phyloP scores from a whole-genome alignment of 768 basidiomycete genomes.

The Leucosporidium yakuticum region DNA sequence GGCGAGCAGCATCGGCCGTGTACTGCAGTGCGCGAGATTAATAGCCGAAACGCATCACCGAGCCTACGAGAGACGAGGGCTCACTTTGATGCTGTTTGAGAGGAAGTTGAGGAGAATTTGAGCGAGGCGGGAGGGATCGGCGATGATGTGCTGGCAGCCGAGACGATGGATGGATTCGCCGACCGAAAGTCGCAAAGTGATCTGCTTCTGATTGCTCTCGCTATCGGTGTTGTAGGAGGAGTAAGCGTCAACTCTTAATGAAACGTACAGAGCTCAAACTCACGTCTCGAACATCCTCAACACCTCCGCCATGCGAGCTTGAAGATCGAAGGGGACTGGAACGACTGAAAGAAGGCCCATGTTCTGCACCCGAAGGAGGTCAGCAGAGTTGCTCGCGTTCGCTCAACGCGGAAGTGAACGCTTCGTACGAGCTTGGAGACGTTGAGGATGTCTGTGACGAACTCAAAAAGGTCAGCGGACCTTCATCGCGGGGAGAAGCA shows the following conservation, averaged over 20 bases:
- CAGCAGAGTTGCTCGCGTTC: neutral
- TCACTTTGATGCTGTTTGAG: conserved; percentile 9
- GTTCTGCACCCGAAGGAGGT: neutral
- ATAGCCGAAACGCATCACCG: neutral
- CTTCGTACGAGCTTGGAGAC: conserved; percentile 17
- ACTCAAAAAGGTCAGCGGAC: too few relatives aligned
- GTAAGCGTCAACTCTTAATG: too few relatives aligned
- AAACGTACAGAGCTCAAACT: neutral
- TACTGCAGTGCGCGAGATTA: neutral
- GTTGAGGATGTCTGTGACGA: conserved; percentile 5
- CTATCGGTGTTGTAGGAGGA: neutral
- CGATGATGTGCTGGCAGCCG: conserved; percentile 11
- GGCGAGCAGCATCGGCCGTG: conserved; percentile 13
- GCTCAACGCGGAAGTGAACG: too few relatives aligned
- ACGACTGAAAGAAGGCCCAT: conserved; percentile 26
- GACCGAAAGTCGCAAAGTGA: conserved; percentile 11
- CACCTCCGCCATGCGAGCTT: conserved; percentile 14
- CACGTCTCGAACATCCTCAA: conserved; percentile 23
- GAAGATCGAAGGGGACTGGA: conserved; percentile 8
- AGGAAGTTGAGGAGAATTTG: conserved; percentile 29
- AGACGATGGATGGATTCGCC: conserved; percentile 5
- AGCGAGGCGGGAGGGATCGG: conserved; percentile 9
- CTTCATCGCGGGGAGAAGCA: neutral
- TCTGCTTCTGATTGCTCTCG: conserved; percentile 25
- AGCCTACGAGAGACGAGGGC: neutral